A percentile compares a stretch with the other conserved stretches of the same genome.
Evolutionary conservation across 768 basidiomycete genomes (phyloP).

Genomic region (Pleurotus salmoneostramineus): DNA sequence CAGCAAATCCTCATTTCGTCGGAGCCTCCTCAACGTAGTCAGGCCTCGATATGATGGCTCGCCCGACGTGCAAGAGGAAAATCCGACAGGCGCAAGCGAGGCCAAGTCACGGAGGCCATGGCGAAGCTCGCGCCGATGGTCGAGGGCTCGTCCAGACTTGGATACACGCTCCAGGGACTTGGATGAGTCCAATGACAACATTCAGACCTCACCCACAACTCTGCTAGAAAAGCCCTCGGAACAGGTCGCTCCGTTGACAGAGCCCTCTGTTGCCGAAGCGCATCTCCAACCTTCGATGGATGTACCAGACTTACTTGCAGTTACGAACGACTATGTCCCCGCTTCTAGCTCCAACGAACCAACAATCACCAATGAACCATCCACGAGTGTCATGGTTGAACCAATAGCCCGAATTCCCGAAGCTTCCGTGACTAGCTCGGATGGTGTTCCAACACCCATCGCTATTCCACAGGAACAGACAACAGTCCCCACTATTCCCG

Average conservation of each 20-base stretch:
- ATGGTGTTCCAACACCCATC: not conserved
- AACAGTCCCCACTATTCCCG: not conserved
- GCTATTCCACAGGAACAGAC: not conserved
- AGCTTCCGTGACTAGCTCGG: not conserved
- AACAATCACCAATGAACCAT: too few species aligned
- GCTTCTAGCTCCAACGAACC: too few species aligned
- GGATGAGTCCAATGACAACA: slow-evolving; percentile 3
- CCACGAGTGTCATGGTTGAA: too few species aligned
- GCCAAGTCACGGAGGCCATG: slow-evolving; percentile 14
- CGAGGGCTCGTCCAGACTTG: slow-evolving; percentile 20
- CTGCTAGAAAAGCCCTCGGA: slow-evolving; percentile 8
- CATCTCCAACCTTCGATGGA: slow-evolving; percentile 9
- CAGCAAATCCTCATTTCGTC: slow-evolving; percentile 21
- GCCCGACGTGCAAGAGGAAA: not conserved
- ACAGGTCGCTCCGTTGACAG: not conserved
- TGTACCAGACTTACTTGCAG: not conserved
- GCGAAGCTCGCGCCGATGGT: slow-evolving; percentile 27
- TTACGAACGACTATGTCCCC: too few species aligned
- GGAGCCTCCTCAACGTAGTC: slow-evolving; percentile 16
- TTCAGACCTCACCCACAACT: slow-evolving; percentile 16
- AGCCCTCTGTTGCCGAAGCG: slow-evolving; percentile 2
- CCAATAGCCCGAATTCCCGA: too few species aligned
- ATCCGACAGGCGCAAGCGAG: not conserved
- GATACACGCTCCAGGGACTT: not conserved
- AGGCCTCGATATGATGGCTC: slow-evolving; percentile 3